phyloP scores from a whole-genome alignment of 192 early-diverging fungal species.

The Umbelopsis sp. region DNA sequence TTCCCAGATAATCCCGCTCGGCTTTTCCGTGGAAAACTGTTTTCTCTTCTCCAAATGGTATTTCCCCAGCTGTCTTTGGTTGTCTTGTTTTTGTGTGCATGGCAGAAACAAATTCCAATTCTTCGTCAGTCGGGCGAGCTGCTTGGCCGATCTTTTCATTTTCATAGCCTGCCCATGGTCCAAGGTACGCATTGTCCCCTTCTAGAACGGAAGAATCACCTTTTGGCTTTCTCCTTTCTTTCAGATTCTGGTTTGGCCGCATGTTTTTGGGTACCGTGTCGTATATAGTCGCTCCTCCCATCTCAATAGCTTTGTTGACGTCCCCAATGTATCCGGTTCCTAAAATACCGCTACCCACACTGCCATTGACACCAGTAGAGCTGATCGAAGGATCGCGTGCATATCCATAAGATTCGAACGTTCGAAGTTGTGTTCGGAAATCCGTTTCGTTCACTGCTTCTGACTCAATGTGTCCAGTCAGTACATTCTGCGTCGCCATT shows the following conservation, averaged over 20 bases:
- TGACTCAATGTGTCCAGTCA: conserved; percentile 80
- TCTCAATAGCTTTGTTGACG: conserved; percentile 47
- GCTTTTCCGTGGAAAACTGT: conserved; percentile 86
- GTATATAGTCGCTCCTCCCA: conserved; percentile 57
- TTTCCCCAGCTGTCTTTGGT: conserved; percentile 40
- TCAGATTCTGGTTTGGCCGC: conserved; percentile 39
- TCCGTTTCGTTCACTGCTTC: conserved; percentile 67
- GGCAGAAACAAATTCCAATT: conserved; percentile 36
- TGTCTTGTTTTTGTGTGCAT: conserved; percentile 38
- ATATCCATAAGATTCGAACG: conserved; percentile 78
- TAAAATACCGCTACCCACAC: conserved; percentile 45
- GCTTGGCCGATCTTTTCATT: conserved; percentile 71
- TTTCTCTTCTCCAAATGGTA: conserved; percentile 67
- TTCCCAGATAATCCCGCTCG: conserved; percentile 88
- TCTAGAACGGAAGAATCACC: conserved; percentile 77
- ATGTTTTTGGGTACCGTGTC: conserved; percentile 43
- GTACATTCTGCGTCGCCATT: conserved; percentile 51
- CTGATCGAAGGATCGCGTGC: conserved; percentile 76
- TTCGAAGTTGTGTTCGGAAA: conserved; percentile 86
- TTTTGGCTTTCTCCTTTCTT: conserved; percentile 71
- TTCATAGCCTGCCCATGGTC: conserved; percentile 95
- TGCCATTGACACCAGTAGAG: conserved; percentile 34
- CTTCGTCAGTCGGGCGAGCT: conserved; percentile 58
- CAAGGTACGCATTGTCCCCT: conserved; percentile 77
- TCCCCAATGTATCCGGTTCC: conserved; percentile 70